Percentiles rank a stretch among this genome's conserved stretches.
These are phyloP conservation scores for Secale cereale DNA, from an alignment of 176 grass and related monocot species.

Conservation along the genomic window DNA sequence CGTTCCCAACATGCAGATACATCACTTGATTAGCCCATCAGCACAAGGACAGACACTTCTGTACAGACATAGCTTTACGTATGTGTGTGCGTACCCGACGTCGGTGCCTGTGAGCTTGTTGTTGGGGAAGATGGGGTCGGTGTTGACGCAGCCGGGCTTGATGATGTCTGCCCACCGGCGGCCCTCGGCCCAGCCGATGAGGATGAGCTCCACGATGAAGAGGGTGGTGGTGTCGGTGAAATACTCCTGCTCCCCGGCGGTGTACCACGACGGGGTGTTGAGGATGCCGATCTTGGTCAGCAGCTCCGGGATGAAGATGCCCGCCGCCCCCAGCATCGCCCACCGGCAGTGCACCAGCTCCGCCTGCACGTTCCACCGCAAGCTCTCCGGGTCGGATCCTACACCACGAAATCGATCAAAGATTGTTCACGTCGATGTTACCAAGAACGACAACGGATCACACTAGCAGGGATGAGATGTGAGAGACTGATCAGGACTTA, in stretches of 20 bases:
- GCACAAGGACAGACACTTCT: not conserved
- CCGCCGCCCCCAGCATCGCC: conserved; percentile 93
- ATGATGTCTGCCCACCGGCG: conserved; percentile 92
- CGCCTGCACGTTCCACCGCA: conserved; percentile 80
- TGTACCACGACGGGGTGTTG: conserved; percentile 93
- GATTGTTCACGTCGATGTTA: not conserved
- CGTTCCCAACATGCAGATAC: not conserved
- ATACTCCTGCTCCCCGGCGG: conserved; percentile 72
- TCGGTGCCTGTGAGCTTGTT: conserved; percentile 98
- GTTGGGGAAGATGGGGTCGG: conserved; percentile 82
- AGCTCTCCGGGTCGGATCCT: conserved; percentile 92
- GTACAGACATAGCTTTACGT: not conserved
- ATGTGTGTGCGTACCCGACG: conserved; percentile 45
- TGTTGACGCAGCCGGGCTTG: conserved; percentile 89
- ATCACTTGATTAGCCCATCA: not conserved
- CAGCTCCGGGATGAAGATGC: conserved; percentile 94
- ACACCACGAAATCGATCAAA: not conserved
- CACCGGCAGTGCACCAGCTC: conserved; percentile 97
- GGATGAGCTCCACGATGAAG: conserved; percentile 85
- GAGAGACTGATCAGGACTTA: conserved; percentile 29
- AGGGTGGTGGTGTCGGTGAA: conserved; percentile 97
- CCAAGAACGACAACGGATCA: too few relatives aligned
- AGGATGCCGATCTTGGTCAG: conserved; percentile 89
- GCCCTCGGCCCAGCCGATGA: conserved; percentile 94
- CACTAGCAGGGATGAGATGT: too few relatives aligned